Base-by-base conservation (phyloP, 371 early-diverging fungal species). In the Mortierella sp. region DNA sequence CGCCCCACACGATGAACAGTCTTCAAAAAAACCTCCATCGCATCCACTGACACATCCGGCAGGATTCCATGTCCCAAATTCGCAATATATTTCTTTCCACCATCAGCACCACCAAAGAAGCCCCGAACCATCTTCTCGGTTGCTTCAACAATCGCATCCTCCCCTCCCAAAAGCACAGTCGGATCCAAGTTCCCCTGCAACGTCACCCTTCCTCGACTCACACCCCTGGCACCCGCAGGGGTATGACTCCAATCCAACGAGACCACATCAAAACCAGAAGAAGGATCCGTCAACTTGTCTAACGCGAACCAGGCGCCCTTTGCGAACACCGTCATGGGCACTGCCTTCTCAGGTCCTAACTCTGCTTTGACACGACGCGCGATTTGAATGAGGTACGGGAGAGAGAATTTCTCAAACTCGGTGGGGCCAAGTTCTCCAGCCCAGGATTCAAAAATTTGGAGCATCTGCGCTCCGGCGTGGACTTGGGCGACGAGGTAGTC, bases 171-270 rank as follows among this genome's bases (percentile, higher is more conserved):
- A 55, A 99, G 88, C 14, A 94, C 88, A n/a, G 90, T 92, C 4
- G 99, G 99, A 83, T 98, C 98, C 88, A 98, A 95, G 88, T 99
- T 99, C 38, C 99, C 99, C 91, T 99, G 99, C 49, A 99, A 90
- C 27, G 95, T 93, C 43, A 95, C 92, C 56, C 90, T 90, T 56
- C 91, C 92, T 74, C 90, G 87, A 46, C 93, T 93, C 55, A 89
- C 84, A 18, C 87, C 72, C 76, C 90, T 90, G 21, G 96, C 97
- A 48, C 88, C 89, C n/a, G 60, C 83, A 11, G 98, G 98, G 51
- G 93, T 91, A 43, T 98, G 89, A 0, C 97, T 97, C 97, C 97
- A 98, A 88, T 98, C 99, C 41, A 98, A 78, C 32, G 97, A 97
- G 10, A 98, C 93, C 43, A 95, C 94, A 72, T 97, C 97, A 88